phyloP scores from a whole-genome alignment of 306 rosid genomes.

The Sphenostylis stenocarpa region DNA sequence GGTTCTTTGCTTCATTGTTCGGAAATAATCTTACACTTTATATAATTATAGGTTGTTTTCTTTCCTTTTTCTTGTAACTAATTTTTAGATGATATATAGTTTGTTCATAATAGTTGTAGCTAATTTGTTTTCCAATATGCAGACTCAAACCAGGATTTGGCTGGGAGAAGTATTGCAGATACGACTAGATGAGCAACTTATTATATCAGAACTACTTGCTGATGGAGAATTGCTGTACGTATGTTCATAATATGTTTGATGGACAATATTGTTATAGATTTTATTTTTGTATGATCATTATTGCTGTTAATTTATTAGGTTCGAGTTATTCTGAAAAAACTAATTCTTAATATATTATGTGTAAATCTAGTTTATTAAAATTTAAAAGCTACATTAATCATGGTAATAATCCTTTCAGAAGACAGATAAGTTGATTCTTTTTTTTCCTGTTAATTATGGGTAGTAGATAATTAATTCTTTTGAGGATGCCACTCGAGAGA shows the following conservation, averaged over 20 bases:
- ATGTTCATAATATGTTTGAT: not conserved
- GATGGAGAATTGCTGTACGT: slow-evolving; percentile 60
- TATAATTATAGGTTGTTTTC: not conserved
- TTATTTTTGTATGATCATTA: not conserved
- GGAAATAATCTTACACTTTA: not conserved
- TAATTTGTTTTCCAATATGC: slow-evolving; percentile 27
- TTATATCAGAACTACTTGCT: slow-evolving; percentile 51
- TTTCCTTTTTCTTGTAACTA: not conserved
- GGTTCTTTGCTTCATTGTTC: not conserved
- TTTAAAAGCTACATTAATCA: not conserved
- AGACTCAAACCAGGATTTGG: slow-evolving; percentile 64
- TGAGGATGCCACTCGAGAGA: not conserved
- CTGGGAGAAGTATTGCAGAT: slow-evolving; percentile 57
- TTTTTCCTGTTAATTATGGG: not conserved
- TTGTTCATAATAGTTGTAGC: not conserved
- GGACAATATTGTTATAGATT: not conserved
- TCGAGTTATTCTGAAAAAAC: not conserved
- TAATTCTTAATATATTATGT: not conserved
- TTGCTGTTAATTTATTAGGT: not conserved
- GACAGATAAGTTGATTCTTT: not conserved
- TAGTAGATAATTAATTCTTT: not conserved
- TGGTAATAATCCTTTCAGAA: not conserved
- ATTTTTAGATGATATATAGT: not conserved
- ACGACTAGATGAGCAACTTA: slow-evolving; percentile 43
- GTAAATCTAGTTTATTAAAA: not conserved